Conservation (phyloP, 352 stramenopile species). For the Phytophthora colocasiae region DNA sequence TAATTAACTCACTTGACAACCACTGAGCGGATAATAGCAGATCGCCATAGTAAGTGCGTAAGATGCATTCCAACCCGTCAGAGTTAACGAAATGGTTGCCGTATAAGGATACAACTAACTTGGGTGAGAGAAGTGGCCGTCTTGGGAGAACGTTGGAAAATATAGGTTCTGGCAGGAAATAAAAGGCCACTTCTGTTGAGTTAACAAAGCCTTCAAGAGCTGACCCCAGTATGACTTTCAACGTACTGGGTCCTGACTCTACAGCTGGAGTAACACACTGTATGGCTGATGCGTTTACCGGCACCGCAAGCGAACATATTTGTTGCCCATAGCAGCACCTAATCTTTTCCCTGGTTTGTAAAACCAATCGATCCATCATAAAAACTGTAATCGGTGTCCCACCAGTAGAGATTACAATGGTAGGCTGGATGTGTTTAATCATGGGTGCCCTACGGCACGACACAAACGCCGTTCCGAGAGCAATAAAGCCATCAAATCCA, state of each 20-base stretch:
- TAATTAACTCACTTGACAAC: conserved; percentile 31
- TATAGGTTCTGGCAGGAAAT: conserved; percentile 16
- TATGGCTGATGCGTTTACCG: conserved; percentile 21
- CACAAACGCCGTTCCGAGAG: conserved; percentile 19
- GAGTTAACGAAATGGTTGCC: conserved; percentile 33
- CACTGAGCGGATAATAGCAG: conserved; percentile 23
- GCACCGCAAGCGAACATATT: conserved; percentile 22
- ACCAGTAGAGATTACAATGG: conserved; percentile 19
- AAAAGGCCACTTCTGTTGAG: conserved; percentile 41
- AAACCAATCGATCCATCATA: conserved; percentile 17
- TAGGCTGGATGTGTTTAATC: conserved; percentile 30
- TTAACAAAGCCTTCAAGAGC: conserved; percentile 26
- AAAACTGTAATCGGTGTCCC: conserved; percentile 23
- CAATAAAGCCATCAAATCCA: conserved; percentile 41
- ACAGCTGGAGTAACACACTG: conserved; percentile 34
- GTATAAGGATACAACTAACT: conserved; percentile 30
- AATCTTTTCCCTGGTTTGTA: conserved; percentile 8
- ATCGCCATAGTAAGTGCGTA: conserved; percentile 23
- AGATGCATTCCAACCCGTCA: conserved; percentile 31
- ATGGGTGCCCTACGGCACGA: conserved; percentile 27
- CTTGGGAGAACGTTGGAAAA: conserved; percentile 39
- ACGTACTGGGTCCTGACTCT: conserved; percentile 1
- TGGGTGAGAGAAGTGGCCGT: conserved; percentile 15
- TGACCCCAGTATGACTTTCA: conserved; percentile 38
- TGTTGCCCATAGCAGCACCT: conserved; percentile 43